Percentiles rank a stretch among this genome's conserved stretches.
Conservation (phyloP, 1,284 basidiomycete species). For the Xerocomus minutiporus region DNA sequence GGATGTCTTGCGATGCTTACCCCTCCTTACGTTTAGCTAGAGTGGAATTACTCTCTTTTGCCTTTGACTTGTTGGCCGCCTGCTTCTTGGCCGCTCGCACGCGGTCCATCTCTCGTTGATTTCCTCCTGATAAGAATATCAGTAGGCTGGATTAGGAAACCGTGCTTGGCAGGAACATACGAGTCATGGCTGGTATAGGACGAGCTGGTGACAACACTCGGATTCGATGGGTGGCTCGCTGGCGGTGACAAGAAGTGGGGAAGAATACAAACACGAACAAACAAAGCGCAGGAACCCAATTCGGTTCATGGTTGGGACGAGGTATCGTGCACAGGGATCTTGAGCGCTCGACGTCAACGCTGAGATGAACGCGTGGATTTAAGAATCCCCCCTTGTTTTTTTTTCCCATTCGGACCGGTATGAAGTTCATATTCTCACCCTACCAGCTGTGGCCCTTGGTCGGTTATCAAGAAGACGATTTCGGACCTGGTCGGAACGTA, state of each 20-base stretch:
- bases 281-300: constrained; percentile 10
- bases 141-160: not conserved
- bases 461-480: constrained; percentile 14
- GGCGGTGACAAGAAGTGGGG: not conserved
- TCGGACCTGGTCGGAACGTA: not conserved
- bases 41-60: constrained; percentile 60
- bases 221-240: constrained; percentile 7
- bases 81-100: constrained; percentile 69
- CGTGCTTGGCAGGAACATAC: constrained; percentile 35
- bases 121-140: constrained; percentile 55
- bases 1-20: constrained; percentile 44
- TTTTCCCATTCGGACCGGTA: not conserved
- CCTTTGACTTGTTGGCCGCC: constrained; percentile 49
- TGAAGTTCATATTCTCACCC: constrained; percentile 16
- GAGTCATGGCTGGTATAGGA: constrained; percentile 40
- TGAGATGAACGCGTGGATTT: constrained; percentile 10
- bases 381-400: constrained; percentile 4
- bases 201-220: not conserved
- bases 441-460: constrained; percentile 3
- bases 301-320: not conserved
- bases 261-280: constrained; percentile 25
- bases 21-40: constrained; percentile 69
- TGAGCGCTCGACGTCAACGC: constrained; percentile 5
- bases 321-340: constrained; percentile 13
- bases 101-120: constrained; percentile 74